Conservation (phyloP, 2,329 filamentous ascomycete species). For the Myriosclerotinia scirpicola region DNA sequence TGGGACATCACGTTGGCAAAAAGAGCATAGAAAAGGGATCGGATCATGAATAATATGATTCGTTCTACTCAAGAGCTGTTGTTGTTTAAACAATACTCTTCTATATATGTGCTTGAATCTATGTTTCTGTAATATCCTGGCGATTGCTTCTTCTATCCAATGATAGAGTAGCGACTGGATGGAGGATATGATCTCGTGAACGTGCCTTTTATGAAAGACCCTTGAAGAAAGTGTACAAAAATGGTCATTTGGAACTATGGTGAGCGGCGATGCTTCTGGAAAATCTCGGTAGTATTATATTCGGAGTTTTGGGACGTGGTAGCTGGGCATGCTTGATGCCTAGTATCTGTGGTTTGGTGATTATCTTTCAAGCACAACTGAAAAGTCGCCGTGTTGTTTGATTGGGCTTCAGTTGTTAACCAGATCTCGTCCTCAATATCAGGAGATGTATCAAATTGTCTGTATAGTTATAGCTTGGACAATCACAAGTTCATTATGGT, state of each 20-base stretch:
- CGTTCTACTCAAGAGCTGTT: background rate
- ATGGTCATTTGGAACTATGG: background rate
- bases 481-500: background rate
- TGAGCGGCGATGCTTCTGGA: background rate
- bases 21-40: background rate
- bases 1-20: background rate
- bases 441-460: background rate
- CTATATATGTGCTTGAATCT: background rate
- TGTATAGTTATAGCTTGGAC: background rate
- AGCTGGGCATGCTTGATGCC: background rate
- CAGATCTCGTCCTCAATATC: background rate
- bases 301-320: background rate
- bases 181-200: background rate
- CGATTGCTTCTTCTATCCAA: background rate
- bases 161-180: background rate
- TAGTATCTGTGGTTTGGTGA: background rate
- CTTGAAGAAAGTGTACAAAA: background rate
- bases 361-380: background rate
- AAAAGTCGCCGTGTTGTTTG: background rate
- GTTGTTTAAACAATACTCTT: background rate
- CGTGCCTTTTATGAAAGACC: background rate
- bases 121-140: background rate
- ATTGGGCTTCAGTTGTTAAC: background rate
- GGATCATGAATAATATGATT: background rate
- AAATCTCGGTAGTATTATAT: background rate